Evolutionary conservation across 148 eudicot species (phyloP), one percentile per base, ranked within the genome.

Genomic region (Nepenthes mirabilis): DNA sequence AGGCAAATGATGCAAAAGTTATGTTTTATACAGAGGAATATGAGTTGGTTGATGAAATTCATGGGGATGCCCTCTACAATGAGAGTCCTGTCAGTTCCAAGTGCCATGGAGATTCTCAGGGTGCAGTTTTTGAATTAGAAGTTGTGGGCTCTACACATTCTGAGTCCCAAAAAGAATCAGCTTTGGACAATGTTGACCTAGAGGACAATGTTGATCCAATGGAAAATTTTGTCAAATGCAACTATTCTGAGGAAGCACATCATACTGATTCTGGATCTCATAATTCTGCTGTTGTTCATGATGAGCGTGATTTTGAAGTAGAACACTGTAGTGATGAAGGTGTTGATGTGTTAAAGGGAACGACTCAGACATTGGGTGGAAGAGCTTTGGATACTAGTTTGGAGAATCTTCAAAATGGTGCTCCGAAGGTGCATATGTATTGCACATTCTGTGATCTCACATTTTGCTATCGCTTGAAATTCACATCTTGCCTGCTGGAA

Each of bases 401-500:
- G 33, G 68, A 56, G 37, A 62, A 50, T 13, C 62, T 33, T 49
- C 67, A 43, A 52, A 43, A 55, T 40, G 34, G 60, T 55, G 66
- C 66, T 36, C 23, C 56, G 48, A 60, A 73, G 91, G 91, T 80
- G 57, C 35, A 57, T 47, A 54, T 37, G 32, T 53, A 14, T 56
- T 12, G 33, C n/a, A 58, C 7, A 54, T 43, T 43, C 63, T 56
- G 65, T 10, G 51, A 5, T 52, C 50, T 34, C 60, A 48, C 64
- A 58, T n/a, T 34, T 52, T 53, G 7, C 55, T 36, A 0, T 36
- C 52, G 40, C 36, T 1, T 52, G 14, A 2, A 0, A 1, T 37
- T 57, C 36, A 12, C 3, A 32, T 63, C 11, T 23, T 13, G 4
- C 0, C 45, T 40, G 45, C 45, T 40, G 45, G 45, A 8, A 40